A percentile compares a stretch with the other conserved stretches of the same genome.
phyloP scores from a whole-genome alignment of 495 filamentous ascomycete species.

The Lasiosphaeria hispida region DNA sequence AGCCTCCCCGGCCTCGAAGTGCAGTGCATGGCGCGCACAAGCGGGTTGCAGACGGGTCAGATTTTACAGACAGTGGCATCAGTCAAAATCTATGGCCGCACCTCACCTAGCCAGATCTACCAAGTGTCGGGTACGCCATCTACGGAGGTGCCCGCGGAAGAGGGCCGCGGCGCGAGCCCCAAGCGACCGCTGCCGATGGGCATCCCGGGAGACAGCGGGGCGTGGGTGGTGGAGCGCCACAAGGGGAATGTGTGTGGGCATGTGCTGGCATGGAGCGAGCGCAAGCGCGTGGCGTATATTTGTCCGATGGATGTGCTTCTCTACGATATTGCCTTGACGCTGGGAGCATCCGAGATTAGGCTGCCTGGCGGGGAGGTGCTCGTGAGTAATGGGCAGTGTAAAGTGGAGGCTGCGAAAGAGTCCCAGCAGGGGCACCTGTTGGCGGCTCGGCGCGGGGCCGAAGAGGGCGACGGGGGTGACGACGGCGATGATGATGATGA shows the following conservation, averaged over 20 bases:
- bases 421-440: not conserved
- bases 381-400: conserved; percentile 8
- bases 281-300: conserved; percentile 77
- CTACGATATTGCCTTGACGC: conserved; percentile 74
- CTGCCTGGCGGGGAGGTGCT: conserved; percentile 46
- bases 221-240: conserved; percentile 85
- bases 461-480: not conserved
- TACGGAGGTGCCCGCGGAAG: conserved; percentile 44
- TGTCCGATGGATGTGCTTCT: conserved; percentile 91
- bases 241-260: conserved; percentile 83
- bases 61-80: conserved; percentile 73
- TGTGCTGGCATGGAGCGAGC: conserved; percentile 79
- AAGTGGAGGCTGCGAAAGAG: not conserved
- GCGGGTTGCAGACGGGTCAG: conserved; percentile 72
- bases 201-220: conserved; percentile 88
- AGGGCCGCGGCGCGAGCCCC: not conserved
- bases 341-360: conserved; percentile 55
- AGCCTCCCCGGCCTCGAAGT: conserved; percentile 69
- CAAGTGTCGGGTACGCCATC: conserved; percentile 51
- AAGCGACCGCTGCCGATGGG: conserved; percentile 38
- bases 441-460: not conserved
- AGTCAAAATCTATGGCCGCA: conserved; percentile 77
- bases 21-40: conserved; percentile 89
- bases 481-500: conserved; percentile 16
- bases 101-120: conserved; percentile 78